Conservation (phyloP, 2,329 filamentous ascomycete species). For the Chaetomiaceae sp. region DNA sequence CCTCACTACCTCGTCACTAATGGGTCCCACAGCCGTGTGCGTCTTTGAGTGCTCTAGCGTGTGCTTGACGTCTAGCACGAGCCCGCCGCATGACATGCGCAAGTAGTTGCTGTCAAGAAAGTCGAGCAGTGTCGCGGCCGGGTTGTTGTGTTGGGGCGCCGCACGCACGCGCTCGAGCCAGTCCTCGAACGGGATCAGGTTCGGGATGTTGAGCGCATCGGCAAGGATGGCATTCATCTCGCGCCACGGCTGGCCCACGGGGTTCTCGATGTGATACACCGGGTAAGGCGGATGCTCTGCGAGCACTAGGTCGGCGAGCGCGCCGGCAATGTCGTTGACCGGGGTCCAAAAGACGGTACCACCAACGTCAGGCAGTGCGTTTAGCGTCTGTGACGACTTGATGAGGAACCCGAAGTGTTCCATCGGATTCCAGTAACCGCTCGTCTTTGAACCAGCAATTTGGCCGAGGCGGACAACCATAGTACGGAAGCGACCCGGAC, state of each 20-base stretch:
- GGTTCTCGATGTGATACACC: constrained; percentile 32
- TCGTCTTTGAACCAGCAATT: constrained; percentile 45
- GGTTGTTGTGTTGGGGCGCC: not conserved
- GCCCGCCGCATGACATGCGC: constrained; percentile 2
- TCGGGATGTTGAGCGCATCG: not conserved
- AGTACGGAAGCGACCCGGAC: constrained; percentile 39
- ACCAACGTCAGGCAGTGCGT: constrained; percentile 37
- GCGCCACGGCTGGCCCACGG: constrained; percentile 29
- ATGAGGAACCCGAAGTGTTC: constrained; percentile 49
- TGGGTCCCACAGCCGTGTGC: not conserved
- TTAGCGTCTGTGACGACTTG: constrained; percentile 45
- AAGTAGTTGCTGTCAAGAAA: constrained; percentile 5
- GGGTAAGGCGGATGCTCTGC: constrained; percentile 11
- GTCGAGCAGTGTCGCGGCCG: not conserved
- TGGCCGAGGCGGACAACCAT: constrained; percentile 47
- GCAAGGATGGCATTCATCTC: not conserved
- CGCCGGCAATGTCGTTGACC: constrained; percentile 35
- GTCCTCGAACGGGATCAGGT: not conserved
- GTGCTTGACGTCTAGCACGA: not conserved
- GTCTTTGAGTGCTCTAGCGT: not conserved
- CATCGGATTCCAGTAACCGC: constrained; percentile 50
- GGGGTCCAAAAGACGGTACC: constrained; percentile 43
- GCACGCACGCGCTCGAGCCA: constrained; percentile 2
- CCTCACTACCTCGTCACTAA: not conserved
- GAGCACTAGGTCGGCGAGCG: constrained; percentile 27